These are phyloP conservation scores for Wickerhamiella vanderwaltii DNA, from an alignment of 805 yeast genomes.

Conservation along the genomic window DNA sequence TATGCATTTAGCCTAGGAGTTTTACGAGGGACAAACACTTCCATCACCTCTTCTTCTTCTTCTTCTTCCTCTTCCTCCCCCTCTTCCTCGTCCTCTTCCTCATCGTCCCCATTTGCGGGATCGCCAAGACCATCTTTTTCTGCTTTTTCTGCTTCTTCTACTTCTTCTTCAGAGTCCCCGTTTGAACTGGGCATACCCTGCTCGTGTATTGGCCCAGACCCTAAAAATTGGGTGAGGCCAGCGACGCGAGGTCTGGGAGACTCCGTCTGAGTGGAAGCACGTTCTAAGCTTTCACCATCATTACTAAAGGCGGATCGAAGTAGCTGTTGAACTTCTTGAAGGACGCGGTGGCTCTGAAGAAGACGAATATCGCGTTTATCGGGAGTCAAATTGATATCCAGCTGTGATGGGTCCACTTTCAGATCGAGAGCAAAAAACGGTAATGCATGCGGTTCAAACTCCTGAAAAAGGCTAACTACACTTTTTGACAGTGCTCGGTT, in stretches of 20 bases:
- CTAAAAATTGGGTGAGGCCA: not conserved
- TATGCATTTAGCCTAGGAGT: too few species aligned
- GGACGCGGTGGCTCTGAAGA: slow-evolving; percentile 49
- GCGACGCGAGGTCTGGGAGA: slow-evolving; percentile 13
- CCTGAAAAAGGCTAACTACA: slow-evolving; percentile 61
- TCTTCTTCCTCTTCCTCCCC: slow-evolving; percentile 6
- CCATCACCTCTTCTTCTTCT: too few species aligned
- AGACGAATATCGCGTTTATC: slow-evolving; percentile 68
- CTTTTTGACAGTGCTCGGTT: slow-evolving; percentile 44
- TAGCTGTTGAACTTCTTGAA: slow-evolving; percentile 44
- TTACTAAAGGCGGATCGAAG: slow-evolving; percentile 37
- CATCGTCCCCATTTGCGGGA: too few species aligned
- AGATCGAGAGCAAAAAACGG: slow-evolving; percentile 63
- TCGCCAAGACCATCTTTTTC: too few species aligned
- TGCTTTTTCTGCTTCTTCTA: too few species aligned
- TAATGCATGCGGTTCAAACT: slow-evolving; percentile 56
- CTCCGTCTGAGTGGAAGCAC: slow-evolving; percentile 10
- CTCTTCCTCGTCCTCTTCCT: slow-evolving; percentile 17
- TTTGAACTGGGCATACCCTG: too few species aligned
- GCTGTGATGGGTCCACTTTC: slow-evolving; percentile 32
- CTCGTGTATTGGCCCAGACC: not conserved
- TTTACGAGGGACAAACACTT: too few species aligned
- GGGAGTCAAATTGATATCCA: slow-evolving; percentile 85
- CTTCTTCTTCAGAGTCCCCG: too few species aligned
- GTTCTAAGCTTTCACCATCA: slow-evolving; percentile 30